Evolutionary conservation across 306 rosid genomes (phyloP), one percentile per base, ranked within the genome.

Genomic region (Benincasa hispida): DNA sequence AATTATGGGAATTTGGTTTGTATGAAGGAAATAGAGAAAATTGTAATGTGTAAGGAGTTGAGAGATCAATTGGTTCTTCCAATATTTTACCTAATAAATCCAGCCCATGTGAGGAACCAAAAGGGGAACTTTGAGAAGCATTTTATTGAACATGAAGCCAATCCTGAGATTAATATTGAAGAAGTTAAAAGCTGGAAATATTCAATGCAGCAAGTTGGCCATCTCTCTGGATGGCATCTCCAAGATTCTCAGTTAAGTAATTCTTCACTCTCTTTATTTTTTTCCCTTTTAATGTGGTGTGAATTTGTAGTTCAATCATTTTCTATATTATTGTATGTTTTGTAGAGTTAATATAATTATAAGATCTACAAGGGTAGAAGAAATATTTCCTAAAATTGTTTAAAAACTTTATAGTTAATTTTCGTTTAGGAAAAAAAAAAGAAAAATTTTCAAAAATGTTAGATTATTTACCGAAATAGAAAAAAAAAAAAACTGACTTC

Each of bases 71-170:
- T 76, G 45, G 85, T 87, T 66, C 79, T 68, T 58, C 87, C 91
- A 0, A 76, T 87, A 51, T 87, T 87, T 81, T 81, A 77, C 66
- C 35, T 83, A 19, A 83, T 85, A 1, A 86, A 87, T 76, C 88
- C 88, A 54, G 84, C 84, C 0, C 34, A 8, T 19, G 87, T 85
- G 17, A 75, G 91, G 45, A 81, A 80, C 54, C 82, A 82, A 25
- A 73, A 45, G 42, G 84, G 65, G 1, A 66, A 57, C 70, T 79
- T 79, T 55, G 76, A 32, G 13, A 53, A 8, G 21, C 78, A 80
- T 0, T 77, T 82, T 82, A 13, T 37, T 24, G 53, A 65, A 25
- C 83, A 79, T 57, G 88, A 79, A 77, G 78, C 0, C 2, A 77
- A 76, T 19, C 32, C 57, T 77, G 66, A 63, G 27, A 14, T 24